A percentile compares a stretch with the other conserved stretches of the same genome.
Evolutionary conservation across 139 green algal genomes (phyloP).

Genomic region (Micromonas commoda): DNA sequence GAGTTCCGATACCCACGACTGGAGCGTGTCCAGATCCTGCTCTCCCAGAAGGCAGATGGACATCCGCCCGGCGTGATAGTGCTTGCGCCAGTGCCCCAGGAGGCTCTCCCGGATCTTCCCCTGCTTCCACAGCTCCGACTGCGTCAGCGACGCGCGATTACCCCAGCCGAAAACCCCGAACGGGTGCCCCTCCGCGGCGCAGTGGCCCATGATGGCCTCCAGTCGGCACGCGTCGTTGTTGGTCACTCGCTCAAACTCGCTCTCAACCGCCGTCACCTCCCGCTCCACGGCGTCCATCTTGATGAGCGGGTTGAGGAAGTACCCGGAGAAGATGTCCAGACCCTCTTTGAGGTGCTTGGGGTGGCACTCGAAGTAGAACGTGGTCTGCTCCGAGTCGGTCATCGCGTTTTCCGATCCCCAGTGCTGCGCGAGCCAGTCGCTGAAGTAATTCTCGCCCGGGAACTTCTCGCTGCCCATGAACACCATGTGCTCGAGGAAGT

Average conservation of each 20-base stretch:
- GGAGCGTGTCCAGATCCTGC: conserved; percentile 67
- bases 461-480: conserved; percentile 95
- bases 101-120: conserved; percentile 62
- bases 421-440: conserved; percentile 76
- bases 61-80: conserved; percentile 89
- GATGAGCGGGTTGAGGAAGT: conserved; percentile 85
- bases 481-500: conserved; percentile 99
- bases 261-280: conserved; percentile 69
- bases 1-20: conserved; percentile 48
- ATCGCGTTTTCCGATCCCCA: conserved; percentile 84
- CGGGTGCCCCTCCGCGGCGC: conserved; percentile 46
- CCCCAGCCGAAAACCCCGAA: conserved; percentile 90
- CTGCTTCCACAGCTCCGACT: conserved; percentile 44
- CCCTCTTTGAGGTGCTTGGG: conserved; percentile 60
- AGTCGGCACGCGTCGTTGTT: conserved; percentile 63
- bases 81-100: conserved; percentile 70
- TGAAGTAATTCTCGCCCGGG: conserved; percentile 95
- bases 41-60: conserved; percentile 83
- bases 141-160: conserved; percentile 28
- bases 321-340: conserved; percentile 88
- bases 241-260: conserved; percentile 52
- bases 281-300: conserved; percentile 74
- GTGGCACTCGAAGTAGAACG: conserved; percentile 87
- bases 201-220: conserved; percentile 4
- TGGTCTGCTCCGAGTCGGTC: conserved; percentile 85